Evolutionary conservation across 768 basidiomycete species (phyloP).

Genomic region (Tulasnella sp.): DNA sequence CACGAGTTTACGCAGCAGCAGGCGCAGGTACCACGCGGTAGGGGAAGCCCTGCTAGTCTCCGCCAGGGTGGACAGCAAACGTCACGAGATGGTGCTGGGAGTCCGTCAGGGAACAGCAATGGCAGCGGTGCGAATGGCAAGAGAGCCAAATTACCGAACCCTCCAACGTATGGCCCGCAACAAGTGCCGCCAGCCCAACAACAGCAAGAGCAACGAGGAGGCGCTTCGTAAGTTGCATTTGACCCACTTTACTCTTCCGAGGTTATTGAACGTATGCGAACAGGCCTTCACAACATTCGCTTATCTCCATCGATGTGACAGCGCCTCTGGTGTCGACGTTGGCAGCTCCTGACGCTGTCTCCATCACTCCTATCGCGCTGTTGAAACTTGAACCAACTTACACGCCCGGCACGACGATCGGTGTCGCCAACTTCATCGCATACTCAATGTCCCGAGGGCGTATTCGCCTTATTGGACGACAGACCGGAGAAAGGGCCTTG

Average conservation of each 20-base stretch:
- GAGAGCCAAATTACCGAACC: not conserved
- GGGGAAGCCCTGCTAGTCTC: conserved; percentile 12
- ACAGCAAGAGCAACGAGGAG: not conserved
- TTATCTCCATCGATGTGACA: conserved; percentile 14
- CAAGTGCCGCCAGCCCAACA: not conserved
- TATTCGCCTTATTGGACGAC: conserved; percentile 78
- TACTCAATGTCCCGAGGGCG: conserved; percentile 89
- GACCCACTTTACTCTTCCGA: not conserved
- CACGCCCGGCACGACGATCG: conserved; percentile 76
- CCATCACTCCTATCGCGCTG: conserved; percentile 82
- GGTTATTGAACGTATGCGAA: conserved; percentile 1
- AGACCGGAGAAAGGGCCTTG: conserved; percentile 76
- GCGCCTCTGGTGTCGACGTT: conserved; percentile 56
- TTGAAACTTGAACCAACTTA: conserved; percentile 79
- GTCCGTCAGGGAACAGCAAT: conserved; percentile 2
- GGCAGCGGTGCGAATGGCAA: conserved; percentile 6
- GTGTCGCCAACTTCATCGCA: conserved; percentile 85
- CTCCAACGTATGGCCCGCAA: not conserved
- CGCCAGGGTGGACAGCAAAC: conserved; percentile 1
- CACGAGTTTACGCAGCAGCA: conserved; percentile 15
- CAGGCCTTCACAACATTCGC: conserved; percentile 17
- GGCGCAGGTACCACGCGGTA: conserved; percentile 7
- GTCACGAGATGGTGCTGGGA: conserved; percentile 3
- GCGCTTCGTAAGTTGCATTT: not conserved
- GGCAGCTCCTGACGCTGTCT: conserved; percentile 62